Percentiles rank a stretch among this genome's conserved stretches.
Evolutionary conservation across 768 basidiomycete genomes (phyloP).

Genomic region (Agrocybe praecox): DNA sequence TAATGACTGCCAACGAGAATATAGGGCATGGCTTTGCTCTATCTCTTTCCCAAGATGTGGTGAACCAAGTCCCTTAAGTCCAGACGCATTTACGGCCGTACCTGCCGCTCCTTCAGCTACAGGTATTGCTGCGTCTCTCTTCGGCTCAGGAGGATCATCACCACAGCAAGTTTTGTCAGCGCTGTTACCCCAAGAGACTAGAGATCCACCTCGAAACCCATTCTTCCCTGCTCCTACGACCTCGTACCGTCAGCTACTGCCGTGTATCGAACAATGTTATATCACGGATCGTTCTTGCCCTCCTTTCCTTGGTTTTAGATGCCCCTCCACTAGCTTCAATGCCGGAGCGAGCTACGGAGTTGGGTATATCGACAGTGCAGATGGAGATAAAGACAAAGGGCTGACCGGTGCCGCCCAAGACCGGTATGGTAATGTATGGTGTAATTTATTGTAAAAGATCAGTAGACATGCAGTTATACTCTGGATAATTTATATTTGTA

Average conservation of each 20-base stretch:
- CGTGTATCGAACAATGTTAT: slow-evolving; percentile 81
- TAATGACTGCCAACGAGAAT: slow-evolving; percentile 71
- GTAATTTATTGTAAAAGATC: slow-evolving; percentile 49
- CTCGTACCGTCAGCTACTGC: slow-evolving; percentile 65
- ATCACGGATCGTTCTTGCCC: slow-evolving; percentile 79
- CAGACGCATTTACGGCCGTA: slow-evolving; percentile 33
- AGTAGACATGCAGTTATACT: not conserved
- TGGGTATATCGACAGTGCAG: slow-evolving; percentile 65
- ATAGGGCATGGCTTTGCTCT: slow-evolving; percentile 78
- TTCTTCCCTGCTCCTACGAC: slow-evolving; percentile 45
- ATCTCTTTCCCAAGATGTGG: slow-evolving; percentile 76
- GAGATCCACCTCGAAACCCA: slow-evolving; percentile 43
- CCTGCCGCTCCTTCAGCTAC: slow-evolving; percentile 32
- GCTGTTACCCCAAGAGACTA: slow-evolving; percentile 44
- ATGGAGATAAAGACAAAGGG: slow-evolving; percentile 51
- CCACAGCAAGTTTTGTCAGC: slow-evolving; percentile 50
- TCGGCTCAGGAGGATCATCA: slow-evolving; percentile 4
- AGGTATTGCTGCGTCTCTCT: slow-evolving; percentile 25
- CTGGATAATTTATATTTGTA: too few relatives aligned
- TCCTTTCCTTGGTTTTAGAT: slow-evolving; percentile 66
- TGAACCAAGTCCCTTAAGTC: slow-evolving; percentile 44
- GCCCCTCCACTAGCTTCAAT: slow-evolving; percentile 63
- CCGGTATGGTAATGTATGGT: slow-evolving; percentile 78
- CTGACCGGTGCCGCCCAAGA: slow-evolving; percentile 60
- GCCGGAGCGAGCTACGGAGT: slow-evolving; percentile 74